Conservation (phyloP, 1,284 basidiomycete species). For the Salmacisia buchloeana region DNA sequence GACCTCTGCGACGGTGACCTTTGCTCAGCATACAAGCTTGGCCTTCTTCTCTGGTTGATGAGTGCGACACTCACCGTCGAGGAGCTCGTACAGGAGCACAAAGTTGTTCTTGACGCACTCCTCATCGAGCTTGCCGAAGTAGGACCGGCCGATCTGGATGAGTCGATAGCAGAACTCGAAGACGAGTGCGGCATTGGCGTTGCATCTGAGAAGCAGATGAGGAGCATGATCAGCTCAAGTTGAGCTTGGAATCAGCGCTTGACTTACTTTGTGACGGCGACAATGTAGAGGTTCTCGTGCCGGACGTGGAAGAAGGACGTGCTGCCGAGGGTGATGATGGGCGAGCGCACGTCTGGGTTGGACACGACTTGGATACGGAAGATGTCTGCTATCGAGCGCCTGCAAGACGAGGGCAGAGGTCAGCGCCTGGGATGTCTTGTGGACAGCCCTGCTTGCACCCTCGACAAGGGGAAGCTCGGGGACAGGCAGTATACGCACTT, state of each 20-base stretch:
- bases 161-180: conserved; percentile 97
- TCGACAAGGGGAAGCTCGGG: not conserved
- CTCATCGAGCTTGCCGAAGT: conserved; percentile 97
- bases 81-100: conserved; percentile 47
- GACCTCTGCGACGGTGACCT: conserved; percentile 64
- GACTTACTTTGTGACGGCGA: conserved; percentile 85
- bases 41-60: not conserved
- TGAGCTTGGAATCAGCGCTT: too few relatives aligned
- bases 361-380: conserved; percentile 80
- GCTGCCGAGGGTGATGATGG: conserved; percentile 93
- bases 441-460: not conserved
- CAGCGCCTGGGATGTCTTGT: not conserved
- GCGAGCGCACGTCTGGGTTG: conserved; percentile 89
- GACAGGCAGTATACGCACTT: conserved; percentile 16
- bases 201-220: conserved; percentile 60
- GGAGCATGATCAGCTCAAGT: not conserved
- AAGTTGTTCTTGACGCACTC: conserved; percentile 99
- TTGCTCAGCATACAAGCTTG: not conserved
- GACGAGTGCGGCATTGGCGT: conserved; percentile 92
- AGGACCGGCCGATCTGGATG: conserved; percentile 83
- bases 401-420: not conserved
- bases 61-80: conserved; percentile 25
- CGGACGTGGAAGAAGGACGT: conserved; percentile 97
- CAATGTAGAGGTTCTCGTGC: conserved; percentile 87
- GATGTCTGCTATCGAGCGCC: conserved; percentile 43